These are phyloP conservation scores for Colletotrichum lini DNA, from an alignment of 2,329 filamentous ascomycete species.

Conservation along the genomic window DNA sequence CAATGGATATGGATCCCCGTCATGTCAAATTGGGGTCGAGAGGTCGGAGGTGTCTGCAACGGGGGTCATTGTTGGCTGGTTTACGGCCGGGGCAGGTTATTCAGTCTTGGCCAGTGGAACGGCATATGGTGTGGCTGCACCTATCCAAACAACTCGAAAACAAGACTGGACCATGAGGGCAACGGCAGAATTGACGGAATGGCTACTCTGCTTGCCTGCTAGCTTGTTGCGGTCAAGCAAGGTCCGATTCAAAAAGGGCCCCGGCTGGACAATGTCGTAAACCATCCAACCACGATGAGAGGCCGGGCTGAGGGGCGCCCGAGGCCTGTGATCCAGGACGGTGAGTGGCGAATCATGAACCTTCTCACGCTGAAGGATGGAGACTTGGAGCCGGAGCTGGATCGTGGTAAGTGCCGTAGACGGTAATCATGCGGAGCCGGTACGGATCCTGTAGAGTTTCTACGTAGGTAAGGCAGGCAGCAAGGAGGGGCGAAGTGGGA, in stretches of 20 bases:
- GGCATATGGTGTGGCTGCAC: conserved; percentile 36
- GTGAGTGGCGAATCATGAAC: conserved; percentile 46
- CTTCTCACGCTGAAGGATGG: conserved; percentile 14
- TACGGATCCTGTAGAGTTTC: background rate
- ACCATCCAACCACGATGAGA: conserved; percentile 57
- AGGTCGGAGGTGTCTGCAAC: conserved; percentile 6
- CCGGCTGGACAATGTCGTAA: conserved; percentile 51
- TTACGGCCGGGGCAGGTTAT: conserved; percentile 35
- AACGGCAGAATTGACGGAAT: conserved; percentile 11
- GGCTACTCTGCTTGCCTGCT: conserved; percentile 25
- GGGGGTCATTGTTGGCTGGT: conserved; percentile 39
- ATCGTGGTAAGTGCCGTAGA: conserved; percentile 19
- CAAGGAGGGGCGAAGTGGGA: background rate
- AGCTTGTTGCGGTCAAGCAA: conserved; percentile 32
- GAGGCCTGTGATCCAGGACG: conserved; percentile 24
- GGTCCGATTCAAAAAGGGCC: conserved; percentile 23
- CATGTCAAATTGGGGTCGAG: conserved; percentile 11
- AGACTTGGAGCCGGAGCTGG: conserved; percentile 23
- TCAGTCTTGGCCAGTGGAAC: conserved; percentile 45
- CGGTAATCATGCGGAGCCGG: conserved; percentile 14
- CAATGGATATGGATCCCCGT: conserved; percentile 14
- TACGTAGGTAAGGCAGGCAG: too few species aligned
- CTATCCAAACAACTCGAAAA: conserved; percentile 30
- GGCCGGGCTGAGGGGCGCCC: conserved; percentile 17
- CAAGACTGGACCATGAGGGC: conserved; percentile 30